Conservation (phyloP, 768 basidiomycete species). For the Paxillus involutus region DNA sequence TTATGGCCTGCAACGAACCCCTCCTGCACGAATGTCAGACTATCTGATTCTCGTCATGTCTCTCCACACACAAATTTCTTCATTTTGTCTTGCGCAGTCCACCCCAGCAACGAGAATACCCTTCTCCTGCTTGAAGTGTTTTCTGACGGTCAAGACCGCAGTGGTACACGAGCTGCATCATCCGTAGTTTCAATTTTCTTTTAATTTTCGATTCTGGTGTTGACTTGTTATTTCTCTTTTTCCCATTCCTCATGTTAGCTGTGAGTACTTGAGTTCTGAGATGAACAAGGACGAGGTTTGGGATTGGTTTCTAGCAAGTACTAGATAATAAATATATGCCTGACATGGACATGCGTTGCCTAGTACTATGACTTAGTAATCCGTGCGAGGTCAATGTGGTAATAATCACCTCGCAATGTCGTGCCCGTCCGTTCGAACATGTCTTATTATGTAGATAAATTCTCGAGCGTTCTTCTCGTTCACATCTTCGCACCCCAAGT, state of each 20-base stretch:
- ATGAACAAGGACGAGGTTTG: constrained; percentile 9
- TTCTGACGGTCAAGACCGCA: constrained; percentile 3
- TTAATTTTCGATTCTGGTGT: constrained; percentile 12
- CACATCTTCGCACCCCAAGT: background rate
- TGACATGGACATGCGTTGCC: background rate
- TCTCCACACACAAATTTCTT: constrained; percentile 15
- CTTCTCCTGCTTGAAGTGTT: constrained; percentile 8
- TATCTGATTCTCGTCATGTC: constrained; percentile 32
- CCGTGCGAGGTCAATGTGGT: background rate
- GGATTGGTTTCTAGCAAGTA: too few species aligned
- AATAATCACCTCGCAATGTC: constrained; percentile 15
- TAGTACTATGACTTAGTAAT: too few species aligned
- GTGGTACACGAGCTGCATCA: constrained; percentile 13
- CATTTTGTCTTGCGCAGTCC: constrained; percentile 28
- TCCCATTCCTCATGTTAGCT: constrained; percentile 11
- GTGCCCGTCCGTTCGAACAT: constrained; percentile 4
- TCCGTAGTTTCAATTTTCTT: constrained; percentile 13
- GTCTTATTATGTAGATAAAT: constrained; percentile 6
- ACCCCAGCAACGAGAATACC: constrained; percentile 15
- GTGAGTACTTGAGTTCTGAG: constrained; percentile 19
- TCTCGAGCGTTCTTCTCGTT: background rate
- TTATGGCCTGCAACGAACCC: constrained; percentile 34
- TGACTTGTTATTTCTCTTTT: constrained; percentile 12
- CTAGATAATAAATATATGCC: too few species aligned
- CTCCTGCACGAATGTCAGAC: constrained; percentile 36